A percentile compares a stretch with the other conserved stretches of the same genome.
Evolutionary conservation across 2,329 filamentous ascomycete genomes (phyloP).

Genomic region (Botrytis fragariae): DNA sequence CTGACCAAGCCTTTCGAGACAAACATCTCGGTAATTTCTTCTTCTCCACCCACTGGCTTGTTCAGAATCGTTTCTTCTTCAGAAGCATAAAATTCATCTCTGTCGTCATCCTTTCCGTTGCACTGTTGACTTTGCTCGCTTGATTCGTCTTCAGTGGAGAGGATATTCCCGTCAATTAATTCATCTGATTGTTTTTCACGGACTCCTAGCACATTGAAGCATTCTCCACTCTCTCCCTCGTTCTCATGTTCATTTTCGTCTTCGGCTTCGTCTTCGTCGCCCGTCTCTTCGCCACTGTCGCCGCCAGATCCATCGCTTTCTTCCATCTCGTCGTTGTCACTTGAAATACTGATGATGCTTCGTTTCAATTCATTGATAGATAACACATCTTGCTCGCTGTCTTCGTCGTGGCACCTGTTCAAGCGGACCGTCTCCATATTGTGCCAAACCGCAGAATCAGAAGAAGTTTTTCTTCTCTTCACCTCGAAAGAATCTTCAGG

Average conservation of each 20-base stretch:
- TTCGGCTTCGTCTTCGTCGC: background rate
- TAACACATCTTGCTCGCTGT: background rate
- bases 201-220: background rate
- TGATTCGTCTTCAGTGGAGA: background rate
- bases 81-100: background rate
- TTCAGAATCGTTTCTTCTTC: background rate
- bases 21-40: background rate
- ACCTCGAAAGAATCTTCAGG: background rate
- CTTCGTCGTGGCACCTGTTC: background rate
- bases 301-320: background rate
- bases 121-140: background rate
- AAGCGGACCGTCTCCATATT: background rate
- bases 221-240: background rate
- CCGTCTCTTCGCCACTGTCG: background rate
- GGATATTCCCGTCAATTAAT: background rate
- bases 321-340: background rate
- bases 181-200: background rate
- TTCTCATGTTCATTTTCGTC: background rate
- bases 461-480: background rate
- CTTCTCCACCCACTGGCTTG: background rate
- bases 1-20: background rate
- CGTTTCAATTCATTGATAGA: background rate
- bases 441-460: background rate
- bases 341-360: background rate
- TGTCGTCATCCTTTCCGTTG: background rate